Base-by-base conservation (phyloP, 306 rosid genomes). In the Cercis canadensis region DNA sequence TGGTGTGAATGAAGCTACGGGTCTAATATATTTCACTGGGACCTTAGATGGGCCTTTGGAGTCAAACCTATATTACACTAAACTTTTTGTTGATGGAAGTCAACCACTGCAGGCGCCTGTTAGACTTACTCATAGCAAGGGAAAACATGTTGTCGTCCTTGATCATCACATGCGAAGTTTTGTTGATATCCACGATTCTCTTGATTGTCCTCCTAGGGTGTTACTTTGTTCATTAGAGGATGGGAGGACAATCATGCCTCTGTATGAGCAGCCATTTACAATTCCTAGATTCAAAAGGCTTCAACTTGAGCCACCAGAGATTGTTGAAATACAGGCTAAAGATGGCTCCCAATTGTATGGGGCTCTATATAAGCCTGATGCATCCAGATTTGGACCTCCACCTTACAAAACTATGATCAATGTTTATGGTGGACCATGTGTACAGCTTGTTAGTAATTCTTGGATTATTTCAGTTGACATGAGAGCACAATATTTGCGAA, bases 371-470 rank as follows among this genome's bases (percentile, higher is more conserved):
- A 91, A 83, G 81, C 99, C 97, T 32, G 97, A 89, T 50, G 81
- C 69, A 58, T 80, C 83, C 16, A 80, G 84, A 84, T 94, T 87
- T 67, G 99, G 99, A 56, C 92, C 95, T 55, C 99, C 99, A 0
- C 99, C 99, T 14, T 94, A 94, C 77, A 91, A 83, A 83, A 89
- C 97, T 16, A 81, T 94, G 87, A 87, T 94, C 83, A 87, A 75
- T 31, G 90, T 94, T 63, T 94, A 94, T 74, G 99, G 99, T 34
- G 97, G 99, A 62, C 99, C 99, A 9, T 31, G 95, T 32, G 96
- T 91, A 61, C 99, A 94, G 84, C 87, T 89, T 55, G 92, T 94
- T 18, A 75, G 70, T 74, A 77, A 91, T 85, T 94, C 92, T 52
- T 94, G 99, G 99, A 72, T 77, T 43, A 85, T 80, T 76, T 86